phyloP scores from a whole-genome alignment of 495 filamentous ascomycete genomes.

The Annulohypoxylon nitens region DNA sequence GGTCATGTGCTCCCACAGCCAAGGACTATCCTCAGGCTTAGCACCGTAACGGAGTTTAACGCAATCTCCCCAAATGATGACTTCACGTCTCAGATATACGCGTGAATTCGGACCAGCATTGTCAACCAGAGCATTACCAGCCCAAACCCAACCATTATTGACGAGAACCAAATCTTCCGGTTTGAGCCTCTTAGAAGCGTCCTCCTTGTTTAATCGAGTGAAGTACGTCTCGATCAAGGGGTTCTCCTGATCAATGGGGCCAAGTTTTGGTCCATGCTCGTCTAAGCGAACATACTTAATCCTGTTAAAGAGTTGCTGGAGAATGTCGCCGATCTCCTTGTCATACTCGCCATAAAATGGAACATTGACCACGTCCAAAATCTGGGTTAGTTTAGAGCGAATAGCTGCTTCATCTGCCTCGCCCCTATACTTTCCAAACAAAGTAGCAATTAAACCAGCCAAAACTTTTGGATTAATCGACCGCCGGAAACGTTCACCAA shows the following conservation, averaged over 20 bases:
- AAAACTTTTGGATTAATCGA: conserved; percentile 73
- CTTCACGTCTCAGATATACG: conserved; percentile 91
- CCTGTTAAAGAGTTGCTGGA: conserved; percentile 92
- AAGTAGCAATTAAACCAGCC: conserved; percentile 74
- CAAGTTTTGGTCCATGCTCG: conserved; percentile 89
- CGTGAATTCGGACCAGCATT: conserved; percentile 90
- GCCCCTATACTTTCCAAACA: conserved; percentile 76
- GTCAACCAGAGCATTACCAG: conserved; percentile 91
- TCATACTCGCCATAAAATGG: conserved; percentile 93
- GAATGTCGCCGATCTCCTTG: conserved; percentile 80
- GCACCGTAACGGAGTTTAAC: conserved; percentile 95
- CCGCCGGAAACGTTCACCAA: conserved; percentile 84
- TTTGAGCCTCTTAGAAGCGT: conserved; percentile 80
- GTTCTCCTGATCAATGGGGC: conserved; percentile 77
- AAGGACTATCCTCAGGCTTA: conserved; percentile 86
- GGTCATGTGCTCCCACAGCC: conserved; percentile 95
- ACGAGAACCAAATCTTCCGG: conserved; percentile 83
- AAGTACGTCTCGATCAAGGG: conserved; percentile 97
- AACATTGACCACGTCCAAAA: conserved; percentile 88
- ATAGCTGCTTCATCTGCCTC: conserved; percentile 62
- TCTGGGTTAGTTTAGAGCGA: conserved; percentile 64
- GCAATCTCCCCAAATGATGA: conserved; percentile 99
- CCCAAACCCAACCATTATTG: conserved; percentile 99
- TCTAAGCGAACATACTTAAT: conserved; percentile 93
- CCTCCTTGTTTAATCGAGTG: conserved; percentile 86